Conservation (phyloP, 2,329 filamentous ascomycete genomes). For the Fusarium xylarioides region DNA sequence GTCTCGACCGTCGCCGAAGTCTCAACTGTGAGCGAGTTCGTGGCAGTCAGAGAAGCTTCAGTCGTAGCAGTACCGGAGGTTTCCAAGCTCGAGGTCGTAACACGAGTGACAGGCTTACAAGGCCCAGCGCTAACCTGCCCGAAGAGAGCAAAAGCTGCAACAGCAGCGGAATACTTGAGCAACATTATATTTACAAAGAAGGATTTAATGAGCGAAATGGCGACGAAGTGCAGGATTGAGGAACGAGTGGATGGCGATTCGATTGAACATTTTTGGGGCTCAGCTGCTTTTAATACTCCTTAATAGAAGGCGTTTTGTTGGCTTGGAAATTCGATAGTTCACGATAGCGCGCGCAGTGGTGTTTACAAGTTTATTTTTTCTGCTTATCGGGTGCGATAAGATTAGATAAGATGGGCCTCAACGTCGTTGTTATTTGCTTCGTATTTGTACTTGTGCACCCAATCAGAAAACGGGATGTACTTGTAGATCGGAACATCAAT, state of each 20-base stretch:
- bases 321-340: neutral
- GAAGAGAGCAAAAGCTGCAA: neutral
- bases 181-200: conserved; percentile 17
- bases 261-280: fast-evolving
- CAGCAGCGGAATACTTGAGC: neutral
- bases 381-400: neutral
- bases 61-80: neutral
- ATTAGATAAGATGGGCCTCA: neutral
- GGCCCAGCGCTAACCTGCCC: neutral
- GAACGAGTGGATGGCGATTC: neutral
- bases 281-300: neutral
- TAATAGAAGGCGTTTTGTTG: neutral
- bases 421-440: neutral
- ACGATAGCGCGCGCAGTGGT: neutral
- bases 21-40: neutral
- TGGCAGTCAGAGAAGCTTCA: neutral
- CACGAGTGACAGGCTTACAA: neutral
- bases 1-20: fast-evolving
- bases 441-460: fast-evolving
- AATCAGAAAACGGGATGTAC: neutral
- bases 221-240: neutral
- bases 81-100: neutral
- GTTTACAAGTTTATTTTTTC: no score
- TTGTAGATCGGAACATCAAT: neutral
- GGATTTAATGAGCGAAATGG: neutral